Conservation (phyloP, 345 rosid species). For the Syzygium jambos region DNA sequence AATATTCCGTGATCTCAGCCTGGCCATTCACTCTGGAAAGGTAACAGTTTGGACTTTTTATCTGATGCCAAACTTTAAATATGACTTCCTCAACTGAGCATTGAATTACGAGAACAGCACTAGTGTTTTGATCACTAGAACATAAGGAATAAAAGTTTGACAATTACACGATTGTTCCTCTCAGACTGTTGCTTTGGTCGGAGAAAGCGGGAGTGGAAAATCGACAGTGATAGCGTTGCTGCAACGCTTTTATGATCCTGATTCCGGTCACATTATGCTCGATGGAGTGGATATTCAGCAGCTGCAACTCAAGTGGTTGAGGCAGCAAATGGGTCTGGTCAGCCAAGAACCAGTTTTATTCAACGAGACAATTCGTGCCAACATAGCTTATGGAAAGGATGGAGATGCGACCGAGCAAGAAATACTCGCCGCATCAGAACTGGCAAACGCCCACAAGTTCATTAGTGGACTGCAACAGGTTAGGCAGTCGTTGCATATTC, state of each 20-base stretch:
- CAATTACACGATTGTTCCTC: neutral
- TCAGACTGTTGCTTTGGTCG: conserved; percentile 75
- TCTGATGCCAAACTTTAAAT: neutral
- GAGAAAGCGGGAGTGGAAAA: conserved; percentile 88
- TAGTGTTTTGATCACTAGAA: neutral
- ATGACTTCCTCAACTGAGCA: neutral
- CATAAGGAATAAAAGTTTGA: neutral
- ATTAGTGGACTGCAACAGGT: conserved; percentile 77
- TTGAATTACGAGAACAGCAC: neutral
- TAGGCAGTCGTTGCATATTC: neutral
- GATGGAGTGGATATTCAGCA: conserved; percentile 61
- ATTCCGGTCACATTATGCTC: conserved; percentile 58
- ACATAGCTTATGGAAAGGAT: conserved; percentile 73
- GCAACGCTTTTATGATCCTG: conserved; percentile 79
- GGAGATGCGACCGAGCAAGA: conserved; percentile 65
- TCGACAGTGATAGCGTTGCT: conserved; percentile 61
- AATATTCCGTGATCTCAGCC: conserved; percentile 50
- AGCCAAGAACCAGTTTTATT: conserved; percentile 80
- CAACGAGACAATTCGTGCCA: conserved; percentile 64
- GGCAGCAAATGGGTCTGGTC: conserved; percentile 75
- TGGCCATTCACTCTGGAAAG: conserved; percentile 64
- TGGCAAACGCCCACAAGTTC: conserved; percentile 82
- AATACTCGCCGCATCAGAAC: conserved; percentile 58
- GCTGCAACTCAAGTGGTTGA: conserved; percentile 65
- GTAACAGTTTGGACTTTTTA: conserved; percentile 14